Evolutionary conservation across 139 green algal species (phyloP).

Genomic region (Pedinophyceae sp.): DNA sequence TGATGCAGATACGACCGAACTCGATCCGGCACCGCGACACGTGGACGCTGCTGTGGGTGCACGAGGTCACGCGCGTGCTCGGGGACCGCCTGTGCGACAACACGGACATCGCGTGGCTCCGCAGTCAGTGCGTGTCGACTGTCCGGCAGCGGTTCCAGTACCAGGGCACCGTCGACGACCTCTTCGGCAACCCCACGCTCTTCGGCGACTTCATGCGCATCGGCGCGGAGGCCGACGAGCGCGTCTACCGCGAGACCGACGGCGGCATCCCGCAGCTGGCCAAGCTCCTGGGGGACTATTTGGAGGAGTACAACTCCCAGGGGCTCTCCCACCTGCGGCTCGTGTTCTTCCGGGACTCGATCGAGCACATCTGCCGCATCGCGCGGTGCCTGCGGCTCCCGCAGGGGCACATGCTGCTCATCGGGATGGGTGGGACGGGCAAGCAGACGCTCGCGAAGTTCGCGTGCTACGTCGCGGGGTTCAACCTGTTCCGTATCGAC

Average conservation of each 20-base stretch:
- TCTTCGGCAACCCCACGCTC: constrained; percentile 15
- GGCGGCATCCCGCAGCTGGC: constrained; percentile 1
- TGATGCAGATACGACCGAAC: background rate
- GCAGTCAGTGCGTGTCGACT: constrained; percentile 4
- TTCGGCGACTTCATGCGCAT: constrained; percentile 23
- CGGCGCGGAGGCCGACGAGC: constrained; percentile 9
- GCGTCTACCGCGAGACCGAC: constrained; percentile 7
- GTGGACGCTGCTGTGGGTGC: constrained; percentile 1
- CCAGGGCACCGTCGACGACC: constrained; percentile 10
- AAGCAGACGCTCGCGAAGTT: constrained; percentile 8
- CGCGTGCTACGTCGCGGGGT: constrained; percentile 4
- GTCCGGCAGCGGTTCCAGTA: constrained; percentile 1
- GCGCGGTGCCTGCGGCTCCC: constrained; percentile 2
- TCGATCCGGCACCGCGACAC: background rate
- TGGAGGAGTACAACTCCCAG: constrained; percentile 10
- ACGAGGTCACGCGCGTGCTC: constrained; percentile 3
- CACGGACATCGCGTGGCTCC: constrained; percentile 2
- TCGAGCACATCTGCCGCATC: constrained; percentile 9
- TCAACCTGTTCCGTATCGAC: constrained; percentile 8
- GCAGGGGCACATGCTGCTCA: constrained; percentile 4
- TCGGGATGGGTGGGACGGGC: constrained; percentile 8
- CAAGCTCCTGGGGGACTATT: constrained; percentile 7
- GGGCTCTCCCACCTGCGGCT: constrained; percentile 1
- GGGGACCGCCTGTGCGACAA: constrained; percentile 4
- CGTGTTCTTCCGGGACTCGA: constrained; percentile 9